These are phyloP conservation scores for Talaromyces sp. DNA, from an alignment of 2,329 filamentous ascomycete species.

Conservation along the genomic window DNA sequence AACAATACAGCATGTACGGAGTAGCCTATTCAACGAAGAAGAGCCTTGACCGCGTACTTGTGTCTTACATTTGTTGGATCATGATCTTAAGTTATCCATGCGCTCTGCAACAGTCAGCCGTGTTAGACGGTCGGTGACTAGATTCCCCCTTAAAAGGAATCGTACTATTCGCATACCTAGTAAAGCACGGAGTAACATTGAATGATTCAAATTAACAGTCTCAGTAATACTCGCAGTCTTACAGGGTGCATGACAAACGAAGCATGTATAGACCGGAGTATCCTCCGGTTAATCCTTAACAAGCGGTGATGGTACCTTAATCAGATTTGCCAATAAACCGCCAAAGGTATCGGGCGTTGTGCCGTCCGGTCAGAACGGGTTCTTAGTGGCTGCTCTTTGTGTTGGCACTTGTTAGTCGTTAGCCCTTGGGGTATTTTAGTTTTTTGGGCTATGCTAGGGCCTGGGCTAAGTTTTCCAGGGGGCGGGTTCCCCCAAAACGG, in stretches of 20 bases:
- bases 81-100: neutral
- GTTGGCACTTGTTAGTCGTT: neutral
- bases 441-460: slow-evolving; percentile 1
- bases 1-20: neutral
- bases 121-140: neutral
- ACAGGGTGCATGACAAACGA: neutral
- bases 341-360: neutral
- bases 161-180: neutral
- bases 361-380: neutral
- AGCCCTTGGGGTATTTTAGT: neutral
- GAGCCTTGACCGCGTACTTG: neutral
- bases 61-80: neutral
- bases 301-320: slow-evolving; percentile 2
- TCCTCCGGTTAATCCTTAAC: neutral
- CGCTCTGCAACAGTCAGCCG: neutral
- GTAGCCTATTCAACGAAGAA: neutral
- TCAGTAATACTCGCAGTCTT: neutral
- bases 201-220: neutral
- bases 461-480: slow-evolving; percentile 3
- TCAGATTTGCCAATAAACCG: neutral
- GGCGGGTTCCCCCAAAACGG: neutral
- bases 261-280: neutral
- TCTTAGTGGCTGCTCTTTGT: neutral
- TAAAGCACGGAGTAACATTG: neutral
- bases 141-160: neutral